These are phyloP conservation scores for Suillus subaureus DNA, from an alignment of 768 basidiomycete genomes.

Conservation along the genomic window DNA sequence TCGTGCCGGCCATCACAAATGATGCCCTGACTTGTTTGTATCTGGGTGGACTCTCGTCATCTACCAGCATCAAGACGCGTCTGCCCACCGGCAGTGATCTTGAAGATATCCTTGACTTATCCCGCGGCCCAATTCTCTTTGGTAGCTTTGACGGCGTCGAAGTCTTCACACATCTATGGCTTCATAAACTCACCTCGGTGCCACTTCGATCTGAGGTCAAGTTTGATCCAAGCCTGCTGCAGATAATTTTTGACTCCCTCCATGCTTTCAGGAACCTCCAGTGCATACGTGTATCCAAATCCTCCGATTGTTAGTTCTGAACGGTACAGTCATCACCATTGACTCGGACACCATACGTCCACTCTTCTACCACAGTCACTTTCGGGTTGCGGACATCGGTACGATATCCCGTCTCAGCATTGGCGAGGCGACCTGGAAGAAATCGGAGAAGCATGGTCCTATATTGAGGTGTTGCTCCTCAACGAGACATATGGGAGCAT, in stretches of 20 bases:
- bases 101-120: background rate
- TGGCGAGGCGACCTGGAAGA: conserved; percentile 42
- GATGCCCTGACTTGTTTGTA: background rate
- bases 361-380: conserved; percentile 30
- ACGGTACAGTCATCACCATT: background rate
- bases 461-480: conserved; percentile 44
- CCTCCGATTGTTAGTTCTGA: rapidly evolving
- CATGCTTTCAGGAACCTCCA: background rate
- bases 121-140: background rate
- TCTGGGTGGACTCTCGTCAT: background rate
- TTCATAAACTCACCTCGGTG: background rate
- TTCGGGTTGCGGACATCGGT: conserved; percentile 35
- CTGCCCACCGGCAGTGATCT: background rate
- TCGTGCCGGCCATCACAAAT: background rate
- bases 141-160: background rate
- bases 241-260: background rate
- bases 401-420: conserved; percentile 33
- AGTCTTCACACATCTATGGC: background rate
- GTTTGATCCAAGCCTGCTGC: background rate
- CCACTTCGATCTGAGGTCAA: background rate
- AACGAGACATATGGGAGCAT: conserved; percentile 23
- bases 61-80: background rate
- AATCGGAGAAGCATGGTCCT: conserved; percentile 46
- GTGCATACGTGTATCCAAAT: background rate
- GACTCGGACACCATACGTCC: conserved; percentile 40